phyloP scores from a whole-genome alignment of 345 rosid genomes.

The Eucalyptus victrix region DNA sequence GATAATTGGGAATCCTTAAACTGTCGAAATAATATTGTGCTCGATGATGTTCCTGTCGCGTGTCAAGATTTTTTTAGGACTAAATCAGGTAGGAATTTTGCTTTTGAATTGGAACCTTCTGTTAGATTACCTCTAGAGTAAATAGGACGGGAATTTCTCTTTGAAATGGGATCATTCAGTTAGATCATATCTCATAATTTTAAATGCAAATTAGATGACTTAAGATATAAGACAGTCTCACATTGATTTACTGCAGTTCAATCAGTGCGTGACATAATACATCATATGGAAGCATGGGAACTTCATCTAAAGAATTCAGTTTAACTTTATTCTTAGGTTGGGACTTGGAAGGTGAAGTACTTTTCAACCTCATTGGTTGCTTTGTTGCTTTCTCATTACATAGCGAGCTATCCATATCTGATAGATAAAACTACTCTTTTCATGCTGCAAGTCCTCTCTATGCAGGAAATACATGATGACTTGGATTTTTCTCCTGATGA shows the following conservation, averaged over 20 bases:
- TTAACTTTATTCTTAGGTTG: not conserved
- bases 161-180: not conserved
- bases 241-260: not conserved
- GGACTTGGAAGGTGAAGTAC: not conserved
- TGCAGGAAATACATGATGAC: conserved; percentile 60
- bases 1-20: not conserved
- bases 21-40: not conserved
- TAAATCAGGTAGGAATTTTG: not conserved
- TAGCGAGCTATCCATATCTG: not conserved
- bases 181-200: not conserved
- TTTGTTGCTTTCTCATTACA: not conserved
- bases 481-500: conserved; percentile 26
- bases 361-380: not conserved
- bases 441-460: not conserved
- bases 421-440: not conserved
- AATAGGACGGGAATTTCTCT: not conserved
- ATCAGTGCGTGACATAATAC: not conserved
- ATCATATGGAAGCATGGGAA: not conserved
- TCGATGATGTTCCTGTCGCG: not conserved
- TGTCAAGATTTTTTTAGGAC: not conserved
- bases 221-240: not conserved
- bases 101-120: not conserved
- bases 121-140: not conserved
- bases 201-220: not conserved
- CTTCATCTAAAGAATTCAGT: not conserved